These are phyloP conservation scores for Lactarius sp. DNA, from an alignment of 768 basidiomycete genomes.

Conservation along the genomic window DNA sequence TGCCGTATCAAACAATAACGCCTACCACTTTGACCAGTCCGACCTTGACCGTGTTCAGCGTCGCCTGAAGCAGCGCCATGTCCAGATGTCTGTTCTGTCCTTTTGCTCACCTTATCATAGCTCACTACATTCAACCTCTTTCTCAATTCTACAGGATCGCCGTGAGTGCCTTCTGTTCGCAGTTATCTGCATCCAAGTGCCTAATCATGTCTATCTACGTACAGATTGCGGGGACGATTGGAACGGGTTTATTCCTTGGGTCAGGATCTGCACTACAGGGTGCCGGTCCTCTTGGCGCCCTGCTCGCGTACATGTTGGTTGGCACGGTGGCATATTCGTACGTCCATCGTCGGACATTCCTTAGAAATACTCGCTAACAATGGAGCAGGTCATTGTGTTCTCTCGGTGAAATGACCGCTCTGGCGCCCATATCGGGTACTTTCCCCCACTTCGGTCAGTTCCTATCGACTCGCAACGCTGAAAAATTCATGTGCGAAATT, in stretches of 20 bases:
- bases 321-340: slow-evolving; percentile 63
- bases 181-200: neutral
- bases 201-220: neutral
- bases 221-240: slow-evolving; percentile 72
- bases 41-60: slow-evolving; percentile 70
- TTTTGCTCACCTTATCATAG: neutral
- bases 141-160: slow-evolving; percentile 46
- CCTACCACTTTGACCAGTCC: slow-evolving; percentile 48
- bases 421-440: slow-evolving; percentile 72
- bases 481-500: neutral
- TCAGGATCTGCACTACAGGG: slow-evolving; percentile 55
- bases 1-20: slow-evolving; percentile 28
- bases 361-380: neutral
- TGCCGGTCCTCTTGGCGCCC: slow-evolving; percentile 63
- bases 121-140: neutral
- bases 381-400: slow-evolving; percentile 51
- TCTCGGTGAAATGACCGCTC: slow-evolving; percentile 75
- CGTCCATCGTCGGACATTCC: slow-evolving; percentile 36
- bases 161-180: slow-evolving; percentile 36
- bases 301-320: slow-evolving; percentile 59
- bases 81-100: slow-evolving; percentile 62
- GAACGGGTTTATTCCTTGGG: slow-evolving; percentile 70
- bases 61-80: slow-evolving; percentile 69
- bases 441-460: slow-evolving; percentile 64
- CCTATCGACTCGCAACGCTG: neutral